Evolutionary conservation across 371 early-diverging fungal species (phyloP).

Genomic region (Nematocida major): DNA sequence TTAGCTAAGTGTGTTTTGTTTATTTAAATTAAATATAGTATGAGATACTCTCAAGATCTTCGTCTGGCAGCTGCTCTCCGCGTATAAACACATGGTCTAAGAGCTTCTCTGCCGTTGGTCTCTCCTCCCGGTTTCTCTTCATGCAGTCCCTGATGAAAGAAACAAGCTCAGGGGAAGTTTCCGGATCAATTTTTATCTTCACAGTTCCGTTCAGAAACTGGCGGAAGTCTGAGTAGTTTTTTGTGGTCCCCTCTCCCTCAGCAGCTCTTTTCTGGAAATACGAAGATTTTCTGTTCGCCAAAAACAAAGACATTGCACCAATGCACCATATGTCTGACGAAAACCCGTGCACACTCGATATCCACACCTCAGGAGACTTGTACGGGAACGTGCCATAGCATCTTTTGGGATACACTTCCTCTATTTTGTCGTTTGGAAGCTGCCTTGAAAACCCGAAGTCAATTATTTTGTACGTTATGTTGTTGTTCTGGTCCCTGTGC

Average conservation of each 20-base stretch:
- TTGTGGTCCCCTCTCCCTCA: slow-evolving; percentile 49
- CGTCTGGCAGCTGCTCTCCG: background rate
- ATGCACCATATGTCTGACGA: slow-evolving; percentile 64
- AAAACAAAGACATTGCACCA: slow-evolving; percentile 51
- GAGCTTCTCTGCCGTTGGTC: slow-evolving; percentile 59
- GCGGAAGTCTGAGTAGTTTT: slow-evolving; percentile 53
- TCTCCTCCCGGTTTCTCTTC: slow-evolving; percentile 48
- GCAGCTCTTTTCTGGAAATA: slow-evolving; percentile 36
- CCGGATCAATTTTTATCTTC: slow-evolving; percentile 43
- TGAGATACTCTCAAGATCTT: background rate
- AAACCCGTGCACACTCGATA: slow-evolving; percentile 60
- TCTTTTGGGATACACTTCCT: slow-evolving; percentile 56
- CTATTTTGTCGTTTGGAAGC: background rate
- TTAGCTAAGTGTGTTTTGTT: background rate
- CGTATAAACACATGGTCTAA: slow-evolving; percentile 62
- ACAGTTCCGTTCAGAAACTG: slow-evolving; percentile 43
- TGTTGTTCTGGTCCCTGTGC: background rate
- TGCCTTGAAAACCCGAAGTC: slow-evolving; percentile 64
- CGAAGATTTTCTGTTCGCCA: slow-evolving; percentile 24
- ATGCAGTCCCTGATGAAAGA: slow-evolving; percentile 61
- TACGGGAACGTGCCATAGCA: slow-evolving; percentile 66
- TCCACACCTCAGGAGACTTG: slow-evolving; percentile 65
- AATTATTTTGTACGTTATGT: slow-evolving; percentile 62
- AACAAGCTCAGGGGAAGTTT: slow-evolving; percentile 52
- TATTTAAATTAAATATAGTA: background rate